phyloP scores from a whole-genome alignment of 108 stramenopile genomes.

The Aureococcus anophagefferens region DNA sequence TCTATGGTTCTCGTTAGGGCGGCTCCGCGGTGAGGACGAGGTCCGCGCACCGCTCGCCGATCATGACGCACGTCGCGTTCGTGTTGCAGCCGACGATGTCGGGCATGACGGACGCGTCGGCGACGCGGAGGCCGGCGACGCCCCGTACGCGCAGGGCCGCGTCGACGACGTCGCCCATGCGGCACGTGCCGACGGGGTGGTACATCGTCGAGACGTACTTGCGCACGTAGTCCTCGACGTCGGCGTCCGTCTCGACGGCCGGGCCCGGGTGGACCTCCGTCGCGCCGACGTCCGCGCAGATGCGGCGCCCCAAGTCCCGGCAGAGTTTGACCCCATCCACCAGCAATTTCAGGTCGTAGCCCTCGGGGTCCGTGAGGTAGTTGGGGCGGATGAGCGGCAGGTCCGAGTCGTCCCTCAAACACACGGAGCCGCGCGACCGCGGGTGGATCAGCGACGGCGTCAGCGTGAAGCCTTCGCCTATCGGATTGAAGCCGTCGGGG shows the following conservation, averaged over 20 bases:
- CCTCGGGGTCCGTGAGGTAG: slow-evolving; percentile 24
- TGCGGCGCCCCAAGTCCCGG: slow-evolving; percentile 25
- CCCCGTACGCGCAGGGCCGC: slow-evolving; percentile 5
- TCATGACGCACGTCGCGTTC: slow-evolving; percentile 12
- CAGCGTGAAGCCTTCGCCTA: slow-evolving; percentile 15
- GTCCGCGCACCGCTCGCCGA: slow-evolving; percentile 9
- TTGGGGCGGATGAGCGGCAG: slow-evolving; percentile 28
- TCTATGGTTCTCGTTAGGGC: no score
- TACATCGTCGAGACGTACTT: slow-evolving; percentile 27
- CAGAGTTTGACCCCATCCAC: slow-evolving; percentile 42
- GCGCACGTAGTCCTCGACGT: slow-evolving; percentile 39
- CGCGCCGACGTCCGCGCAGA: slow-evolving; percentile 11
- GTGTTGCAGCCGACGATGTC: slow-evolving; percentile 18
- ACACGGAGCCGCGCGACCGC: slow-evolving; percentile 21
- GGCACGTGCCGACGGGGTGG: slow-evolving; percentile 18
- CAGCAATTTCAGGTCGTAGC: slow-evolving; percentile 28
- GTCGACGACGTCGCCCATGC: slow-evolving; percentile 23
- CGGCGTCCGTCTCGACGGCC: slow-evolving; percentile 28
- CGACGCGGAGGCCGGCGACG: slow-evolving; percentile 7
- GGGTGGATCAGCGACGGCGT: slow-evolving; percentile 25
- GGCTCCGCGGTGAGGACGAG: no score
- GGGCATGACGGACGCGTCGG: slow-evolving; percentile 19
- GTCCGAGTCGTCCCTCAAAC: slow-evolving; percentile 22
- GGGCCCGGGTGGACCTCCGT: not conserved
- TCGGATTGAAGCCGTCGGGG: slow-evolving; percentile 39